phyloP scores from a whole-genome alignment of 208 protist species.

The Naegleria lovaniensis region DNA sequence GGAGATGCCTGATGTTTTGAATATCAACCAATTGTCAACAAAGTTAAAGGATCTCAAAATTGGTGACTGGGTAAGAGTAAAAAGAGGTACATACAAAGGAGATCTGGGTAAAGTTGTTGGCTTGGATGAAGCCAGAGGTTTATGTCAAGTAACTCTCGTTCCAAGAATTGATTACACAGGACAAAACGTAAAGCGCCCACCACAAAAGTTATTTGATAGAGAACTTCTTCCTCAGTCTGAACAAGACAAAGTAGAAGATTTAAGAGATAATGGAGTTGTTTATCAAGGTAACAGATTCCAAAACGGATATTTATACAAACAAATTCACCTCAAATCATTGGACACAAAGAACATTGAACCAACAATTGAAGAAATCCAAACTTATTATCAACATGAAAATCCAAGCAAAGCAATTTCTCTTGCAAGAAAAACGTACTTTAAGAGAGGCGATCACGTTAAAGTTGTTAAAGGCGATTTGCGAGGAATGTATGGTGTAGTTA shows the following conservation, averaged over 20 bases:
- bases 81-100: slow-evolving; percentile 53
- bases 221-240: slow-evolving; percentile 26
- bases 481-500: slow-evolving; percentile 50
- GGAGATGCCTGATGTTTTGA: slow-evolving; percentile 49
- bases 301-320: slow-evolving; percentile 50
- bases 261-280: slow-evolving; percentile 13
- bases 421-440: slow-evolving; percentile 33
- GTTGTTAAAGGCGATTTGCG: slow-evolving; percentile 53
- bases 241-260: slow-evolving; percentile 1
- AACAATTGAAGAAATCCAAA: slow-evolving; percentile 46
- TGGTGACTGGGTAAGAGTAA: slow-evolving; percentile 52
- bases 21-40: not conserved
- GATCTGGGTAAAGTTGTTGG: slow-evolving; percentile 52
- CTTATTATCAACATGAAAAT: slow-evolving; percentile 31
- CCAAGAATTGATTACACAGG: slow-evolving; percentile 44
- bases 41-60: slow-evolving; percentile 26
- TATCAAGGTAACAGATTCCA: slow-evolving; percentile 38
- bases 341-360: slow-evolving; percentile 39
- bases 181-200: slow-evolving; percentile 21
- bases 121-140: slow-evolving; percentile 32
- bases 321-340: slow-evolving; percentile 32
- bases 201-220: not conserved
- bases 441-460: slow-evolving; percentile 48
- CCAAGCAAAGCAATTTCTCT: not conserved
- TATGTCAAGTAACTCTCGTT: slow-evolving; percentile 40